Conservation (phyloP, 169 alveolate species). For the Babesia ovata region DNA sequence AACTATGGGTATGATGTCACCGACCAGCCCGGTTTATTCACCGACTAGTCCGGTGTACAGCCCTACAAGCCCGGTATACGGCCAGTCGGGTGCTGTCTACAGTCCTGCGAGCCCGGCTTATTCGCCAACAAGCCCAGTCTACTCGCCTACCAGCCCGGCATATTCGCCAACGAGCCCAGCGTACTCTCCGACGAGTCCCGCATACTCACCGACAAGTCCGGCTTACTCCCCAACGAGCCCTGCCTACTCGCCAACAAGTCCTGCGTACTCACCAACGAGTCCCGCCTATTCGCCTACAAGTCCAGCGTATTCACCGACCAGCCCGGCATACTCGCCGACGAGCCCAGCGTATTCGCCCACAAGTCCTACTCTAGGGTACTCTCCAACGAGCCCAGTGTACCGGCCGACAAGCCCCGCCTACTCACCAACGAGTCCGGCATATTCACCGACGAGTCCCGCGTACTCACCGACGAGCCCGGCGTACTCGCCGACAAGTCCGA, state of each 20-base stretch:
- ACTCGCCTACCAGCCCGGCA: slow-evolving; percentile 77
- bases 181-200: slow-evolving; percentile 88
- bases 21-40: slow-evolving; percentile 60
- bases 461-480: slow-evolving; percentile 74
- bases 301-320: slow-evolving; percentile 84
- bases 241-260: slow-evolving; percentile 82
- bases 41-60: slow-evolving; percentile 77
- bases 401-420: slow-evolving; percentile 72
- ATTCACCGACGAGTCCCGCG: slow-evolving; percentile 70
- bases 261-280: slow-evolving; percentile 87
- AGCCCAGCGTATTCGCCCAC: slow-evolving; percentile 80
- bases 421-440: slow-evolving; percentile 77
- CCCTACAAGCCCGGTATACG: slow-evolving; percentile 63
- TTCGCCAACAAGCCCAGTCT: slow-evolving; percentile 58
- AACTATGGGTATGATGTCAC: slow-evolving; percentile 72
- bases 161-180: slow-evolving; percentile 80
- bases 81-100: slow-evolving; percentile 72
- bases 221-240: slow-evolving; percentile 78
- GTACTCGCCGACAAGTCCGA: slow-evolving; percentile 84
- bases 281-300: slow-evolving; percentile 86
- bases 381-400: slow-evolving; percentile 77
- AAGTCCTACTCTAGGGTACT: slow-evolving; percentile 75
- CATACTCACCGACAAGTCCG: slow-evolving; percentile 91
- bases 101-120: slow-evolving; percentile 83
- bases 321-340: slow-evolving; percentile 83